A percentile compares a stretch with the other conserved stretches of the same genome.
phyloP scores from a whole-genome alignment of 345 rosid species.

The Eucalyptus curtisii region DNA sequence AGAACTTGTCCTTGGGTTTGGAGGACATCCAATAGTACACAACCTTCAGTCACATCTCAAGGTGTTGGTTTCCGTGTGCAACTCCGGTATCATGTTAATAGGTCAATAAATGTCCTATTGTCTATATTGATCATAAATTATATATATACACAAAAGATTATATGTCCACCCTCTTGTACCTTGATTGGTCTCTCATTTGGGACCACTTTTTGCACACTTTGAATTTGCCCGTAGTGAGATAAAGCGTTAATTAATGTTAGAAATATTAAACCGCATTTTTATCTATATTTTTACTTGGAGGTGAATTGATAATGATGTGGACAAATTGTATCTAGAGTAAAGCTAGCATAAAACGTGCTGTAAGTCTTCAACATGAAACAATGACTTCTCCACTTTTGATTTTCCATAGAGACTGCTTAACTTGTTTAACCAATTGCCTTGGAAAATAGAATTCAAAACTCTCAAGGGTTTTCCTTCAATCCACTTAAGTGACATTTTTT shows the following conservation, averaged over 20 bases:
- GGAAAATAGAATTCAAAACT: not conserved
- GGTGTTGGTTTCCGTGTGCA: not conserved
- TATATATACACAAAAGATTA: not conserved
- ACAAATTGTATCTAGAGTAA: not conserved
- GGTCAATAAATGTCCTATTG: not conserved
- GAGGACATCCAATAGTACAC: not conserved
- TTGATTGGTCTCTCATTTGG: not conserved
- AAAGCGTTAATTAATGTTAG: not conserved
- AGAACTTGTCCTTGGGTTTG: not conserved
- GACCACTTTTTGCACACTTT: not conserved
- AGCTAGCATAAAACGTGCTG: not conserved
- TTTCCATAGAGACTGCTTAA: not conserved
- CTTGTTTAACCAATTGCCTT: not conserved
- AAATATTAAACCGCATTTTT: not conserved
- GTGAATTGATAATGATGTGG: not conserved
- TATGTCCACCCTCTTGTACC: not conserved
- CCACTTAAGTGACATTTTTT: not conserved
- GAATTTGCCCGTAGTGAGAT: not conserved
- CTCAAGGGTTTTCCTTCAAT: not conserved
- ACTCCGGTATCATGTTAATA: not conserved
- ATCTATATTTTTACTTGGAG: not conserved
- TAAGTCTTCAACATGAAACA: not conserved
- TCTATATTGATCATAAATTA: not conserved
- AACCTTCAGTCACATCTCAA: not conserved
- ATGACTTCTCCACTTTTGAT: not conserved